A percentile compares a stretch with the other conserved stretches of the same genome.
Evolutionary conservation across 805 yeast species (phyloP).

Genomic region (Starmerella vaccinii): DNA sequence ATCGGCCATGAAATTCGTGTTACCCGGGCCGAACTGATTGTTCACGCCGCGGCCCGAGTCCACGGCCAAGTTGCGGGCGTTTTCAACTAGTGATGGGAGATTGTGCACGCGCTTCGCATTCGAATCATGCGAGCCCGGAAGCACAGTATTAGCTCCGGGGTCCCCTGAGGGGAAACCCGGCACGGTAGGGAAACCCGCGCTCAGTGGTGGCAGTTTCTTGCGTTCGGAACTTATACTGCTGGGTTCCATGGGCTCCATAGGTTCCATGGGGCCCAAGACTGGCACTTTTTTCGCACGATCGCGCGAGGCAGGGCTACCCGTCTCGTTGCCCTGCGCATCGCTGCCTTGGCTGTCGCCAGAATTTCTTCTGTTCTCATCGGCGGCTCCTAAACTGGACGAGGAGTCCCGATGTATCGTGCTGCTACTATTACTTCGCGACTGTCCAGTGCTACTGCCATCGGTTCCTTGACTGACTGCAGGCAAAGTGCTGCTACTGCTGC

Average conservation of each 20-base stretch:
- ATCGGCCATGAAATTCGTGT: slow-evolving; percentile 5
- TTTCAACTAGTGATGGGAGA: neutral
- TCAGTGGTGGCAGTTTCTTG: neutral
- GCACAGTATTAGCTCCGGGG: neutral
- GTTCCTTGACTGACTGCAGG: neutral
- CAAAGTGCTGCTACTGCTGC: neutral
- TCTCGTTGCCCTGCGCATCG: neutral
- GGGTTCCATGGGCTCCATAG: slow-evolving; percentile 10
- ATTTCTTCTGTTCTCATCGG: no score
- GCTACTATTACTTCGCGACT: neutral
- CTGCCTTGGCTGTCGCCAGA: neutral
- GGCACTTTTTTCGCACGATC: neutral
- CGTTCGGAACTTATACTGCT: neutral
- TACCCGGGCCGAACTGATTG: neutral
- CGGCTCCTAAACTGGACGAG: no score
- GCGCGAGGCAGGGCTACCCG: neutral
- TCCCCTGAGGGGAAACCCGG: slow-evolving; percentile 7
- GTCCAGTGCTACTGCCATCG: no score
- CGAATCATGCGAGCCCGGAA: neutral
- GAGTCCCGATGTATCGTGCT: no score
- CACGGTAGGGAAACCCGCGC: neutral
- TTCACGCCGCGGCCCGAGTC: neutral
- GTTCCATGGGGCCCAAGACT: slow-evolving; percentile 9
- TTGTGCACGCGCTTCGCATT: neutral
- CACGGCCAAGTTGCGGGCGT: neutral